Base-by-base conservation (phyloP, 257 asterid species). In the Salvia rosmarinus region DNA sequence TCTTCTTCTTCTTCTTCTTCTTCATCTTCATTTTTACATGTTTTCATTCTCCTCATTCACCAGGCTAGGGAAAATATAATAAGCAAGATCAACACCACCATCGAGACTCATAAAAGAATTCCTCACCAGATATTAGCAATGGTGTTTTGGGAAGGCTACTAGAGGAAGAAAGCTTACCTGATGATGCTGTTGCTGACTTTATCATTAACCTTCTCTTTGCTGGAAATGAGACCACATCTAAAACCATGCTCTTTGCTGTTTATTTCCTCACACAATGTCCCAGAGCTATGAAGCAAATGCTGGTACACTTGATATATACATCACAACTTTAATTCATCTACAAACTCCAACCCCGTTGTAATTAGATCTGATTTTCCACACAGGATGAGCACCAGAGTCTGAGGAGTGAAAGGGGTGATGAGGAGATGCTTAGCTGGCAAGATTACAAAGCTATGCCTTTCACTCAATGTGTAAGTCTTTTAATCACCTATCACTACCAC, bases 211-310 rank as follows among this genome's bases (percentile, higher is more conserved):
- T 90, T 71, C 86, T 92, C 60, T 92, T 92, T 51, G 98, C 98
- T n/a, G 98, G 97, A 23, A 92, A 90, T 51, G 98, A 92, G 72
- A 92, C 98, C 4, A 90, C 98, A 0, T 89, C 98, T 63, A 90
- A 92, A 79, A 92, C 97, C 72, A 92, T 90, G 97, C 88, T 90
- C 57, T 88, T 90, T 71, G 89, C 98, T 64, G 87, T 92, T 64
- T 88, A 87, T 80, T 92, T 86, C 88, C 89, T 92, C 70, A 80
- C 90, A 75, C 95, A 81, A 30, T 88, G 89, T 68, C 95, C 98
- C 54, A 84, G 61, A 56, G 96, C 97, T 75, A 73, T 88, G 95
- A 85, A 74, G 69, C 96, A 90, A 77, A 57, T 92, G 68, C 85
- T 82, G 92, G 98, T 92, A 89, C 54, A 28, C 5, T 66, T 52